A percentile compares a stretch with the other conserved stretches of the same genome.
Conservation (phyloP, 306 rosid genomes). For the Cyclanthera cordifolia region DNA sequence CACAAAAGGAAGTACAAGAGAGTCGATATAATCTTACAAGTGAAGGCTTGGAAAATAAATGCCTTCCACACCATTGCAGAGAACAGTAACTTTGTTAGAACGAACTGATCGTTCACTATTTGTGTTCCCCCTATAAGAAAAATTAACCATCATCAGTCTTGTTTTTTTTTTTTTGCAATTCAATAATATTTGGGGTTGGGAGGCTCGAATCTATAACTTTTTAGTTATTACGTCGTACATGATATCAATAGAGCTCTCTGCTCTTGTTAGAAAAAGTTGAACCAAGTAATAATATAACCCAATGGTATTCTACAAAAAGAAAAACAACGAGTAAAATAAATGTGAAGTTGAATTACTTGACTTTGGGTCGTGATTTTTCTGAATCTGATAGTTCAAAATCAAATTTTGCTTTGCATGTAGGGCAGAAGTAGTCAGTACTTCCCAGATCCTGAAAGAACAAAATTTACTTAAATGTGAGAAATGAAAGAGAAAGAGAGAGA, state of each 20-base stretch:
- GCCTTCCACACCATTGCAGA: conserved; percentile 92
- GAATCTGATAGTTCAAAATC: conserved; percentile 93
- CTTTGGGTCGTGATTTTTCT: conserved; percentile 58
- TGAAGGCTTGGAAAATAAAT: conserved; percentile 94
- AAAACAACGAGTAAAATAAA: background rate
- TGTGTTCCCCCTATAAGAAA: conserved; percentile 43
- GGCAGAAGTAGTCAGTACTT: conserved; percentile 90
- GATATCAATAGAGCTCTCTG: too few species aligned
- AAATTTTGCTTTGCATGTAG: conserved; percentile 90
- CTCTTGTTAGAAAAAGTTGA: background rate
- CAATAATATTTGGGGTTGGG: too few species aligned
- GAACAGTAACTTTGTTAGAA: conserved; percentile 77
- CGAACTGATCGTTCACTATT: conserved; percentile 42
- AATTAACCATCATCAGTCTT: conserved; percentile 21
- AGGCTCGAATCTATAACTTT: too few species aligned
- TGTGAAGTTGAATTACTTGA: conserved; percentile 50
- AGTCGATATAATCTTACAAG: conserved; percentile 42
- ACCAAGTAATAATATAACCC: too few species aligned
- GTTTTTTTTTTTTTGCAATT: too few species aligned
- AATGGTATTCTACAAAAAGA: too few species aligned
- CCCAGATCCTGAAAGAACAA: conserved; percentile 55
- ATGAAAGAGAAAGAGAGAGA: background rate
- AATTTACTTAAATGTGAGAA: conserved; percentile 25
- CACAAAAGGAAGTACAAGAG: background rate
- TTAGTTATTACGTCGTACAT: too few species aligned